Percentiles rank a stretch among this genome's conserved stretches.
These are phyloP conservation scores for Aquilaria agallochum DNA, from an alignment of 441 rosid species.

Conservation along the genomic window DNA sequence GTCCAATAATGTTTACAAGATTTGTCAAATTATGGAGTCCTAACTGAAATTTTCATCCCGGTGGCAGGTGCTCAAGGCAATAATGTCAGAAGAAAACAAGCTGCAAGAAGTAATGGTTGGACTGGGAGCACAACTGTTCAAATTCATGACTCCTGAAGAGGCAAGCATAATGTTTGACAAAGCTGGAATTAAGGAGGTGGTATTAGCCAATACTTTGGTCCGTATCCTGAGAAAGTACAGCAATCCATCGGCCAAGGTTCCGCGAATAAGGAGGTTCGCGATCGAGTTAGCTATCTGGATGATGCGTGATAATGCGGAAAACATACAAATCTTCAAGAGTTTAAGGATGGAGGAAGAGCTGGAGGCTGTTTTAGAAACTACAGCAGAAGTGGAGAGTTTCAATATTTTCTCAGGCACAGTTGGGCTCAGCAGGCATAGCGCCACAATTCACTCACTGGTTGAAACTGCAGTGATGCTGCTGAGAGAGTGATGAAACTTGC, in stretches of 20 bases:
- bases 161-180: constrained; percentile 31
- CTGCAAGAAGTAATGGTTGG: constrained; percentile 92
- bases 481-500: constrained; percentile 15
- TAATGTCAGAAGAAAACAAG: constrained; percentile 51
- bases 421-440: constrained; percentile 73
- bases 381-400: constrained; percentile 85
- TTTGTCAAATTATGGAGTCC: not conserved
- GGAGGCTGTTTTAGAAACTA: constrained; percentile 67
- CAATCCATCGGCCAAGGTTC: constrained; percentile 64
- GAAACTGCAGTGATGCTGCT: constrained; percentile 60
- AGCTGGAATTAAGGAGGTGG: constrained; percentile 45
- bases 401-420: constrained; percentile 81
- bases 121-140: constrained; percentile 68
- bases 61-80: constrained; percentile 63
- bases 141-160: constrained; percentile 51
- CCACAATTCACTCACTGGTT: constrained; percentile 62
- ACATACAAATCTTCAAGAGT: constrained; percentile 31
- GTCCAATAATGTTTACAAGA: not conserved
- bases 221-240: constrained; percentile 47
- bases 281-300: constrained; percentile 84
- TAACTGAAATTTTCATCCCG: not conserved
- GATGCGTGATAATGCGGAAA: constrained; percentile 50
- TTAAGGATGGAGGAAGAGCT: constrained; percentile 62
- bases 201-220: constrained; percentile 43
- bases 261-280: constrained; percentile 74